Percentiles rank a stretch among this genome's conserved stretches.
Evolutionary conservation across 441 rosid species (phyloP).

Genomic region (Gossypium davidsonii): DNA sequence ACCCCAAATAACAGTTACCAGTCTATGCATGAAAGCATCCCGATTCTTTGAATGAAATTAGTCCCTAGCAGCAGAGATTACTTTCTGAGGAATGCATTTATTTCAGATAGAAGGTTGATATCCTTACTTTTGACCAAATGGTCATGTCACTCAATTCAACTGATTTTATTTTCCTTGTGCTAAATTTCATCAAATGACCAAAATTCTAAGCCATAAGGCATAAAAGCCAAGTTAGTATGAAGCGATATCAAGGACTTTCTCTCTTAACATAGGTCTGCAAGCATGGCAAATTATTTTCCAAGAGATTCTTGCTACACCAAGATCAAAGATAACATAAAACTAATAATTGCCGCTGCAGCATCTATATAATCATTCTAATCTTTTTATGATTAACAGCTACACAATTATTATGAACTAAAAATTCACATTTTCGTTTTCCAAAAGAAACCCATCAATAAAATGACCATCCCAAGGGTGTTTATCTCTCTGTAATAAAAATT

Average conservation of each 20-base stretch:
- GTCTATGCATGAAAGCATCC: too few relatives aligned
- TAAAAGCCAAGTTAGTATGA: neutral
- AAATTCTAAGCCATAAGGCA: neutral
- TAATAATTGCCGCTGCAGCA: neutral
- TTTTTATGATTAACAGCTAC: neutral
- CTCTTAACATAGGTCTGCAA: neutral
- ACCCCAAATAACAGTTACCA: neutral
- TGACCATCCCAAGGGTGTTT: neutral
- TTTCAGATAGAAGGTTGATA: neutral
- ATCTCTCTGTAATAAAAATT: neutral
- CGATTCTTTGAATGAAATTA: neutral
- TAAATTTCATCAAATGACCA: neutral
- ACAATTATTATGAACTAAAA: neutral
- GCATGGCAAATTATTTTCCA: neutral
- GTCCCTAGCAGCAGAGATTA: neutral
- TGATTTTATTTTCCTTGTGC: neutral
- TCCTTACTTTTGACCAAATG: constrained; percentile 11
- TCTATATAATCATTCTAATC: neutral
- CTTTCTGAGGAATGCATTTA: neutral
- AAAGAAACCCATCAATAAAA: neutral
- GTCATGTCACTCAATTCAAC: constrained; percentile 2
- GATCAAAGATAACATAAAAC: neutral
- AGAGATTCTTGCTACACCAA: neutral
- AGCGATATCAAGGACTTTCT: neutral
- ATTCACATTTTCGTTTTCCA: neutral